A percentile compares a stretch with the other conserved stretches of the same genome.
Evolutionary conservation across 1,284 basidiomycete genomes (phyloP).

Genomic region (Hymenochaete sp.): DNA sequence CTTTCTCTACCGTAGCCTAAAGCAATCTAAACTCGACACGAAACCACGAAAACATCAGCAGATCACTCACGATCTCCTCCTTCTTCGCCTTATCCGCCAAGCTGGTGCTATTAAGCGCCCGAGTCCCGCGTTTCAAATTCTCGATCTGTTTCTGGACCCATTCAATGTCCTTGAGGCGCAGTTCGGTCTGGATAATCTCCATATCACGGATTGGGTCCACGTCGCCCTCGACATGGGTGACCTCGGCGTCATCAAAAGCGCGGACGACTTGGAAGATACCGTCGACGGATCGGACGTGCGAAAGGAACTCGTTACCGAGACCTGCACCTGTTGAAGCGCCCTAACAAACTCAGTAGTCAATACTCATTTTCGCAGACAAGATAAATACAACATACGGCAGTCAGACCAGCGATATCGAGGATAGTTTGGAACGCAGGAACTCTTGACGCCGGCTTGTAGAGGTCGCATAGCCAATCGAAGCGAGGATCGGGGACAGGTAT

Average conservation of each 20-base stretch:
- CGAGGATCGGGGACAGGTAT: conserved; percentile 95
- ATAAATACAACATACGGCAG: conserved; percentile 52
- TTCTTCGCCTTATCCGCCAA: conserved; percentile 94
- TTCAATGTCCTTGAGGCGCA: conserved; percentile 96
- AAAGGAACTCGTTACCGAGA: conserved; percentile 96
- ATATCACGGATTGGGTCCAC: conserved; percentile 95
- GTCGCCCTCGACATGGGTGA: conserved; percentile 98
- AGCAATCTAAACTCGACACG: conserved; percentile 22
- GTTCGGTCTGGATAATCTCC: conserved; percentile 93
- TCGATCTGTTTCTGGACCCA: conserved; percentile 96
- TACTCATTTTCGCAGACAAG: background rate
- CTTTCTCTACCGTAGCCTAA: conserved; percentile 80
- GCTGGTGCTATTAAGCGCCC: conserved; percentile 67
- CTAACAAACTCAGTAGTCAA: conserved; percentile 28
- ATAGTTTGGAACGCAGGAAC: conserved; percentile 95
- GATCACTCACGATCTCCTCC: conserved; percentile 76
- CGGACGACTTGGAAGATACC: conserved; percentile 99
- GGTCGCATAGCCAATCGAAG: conserved; percentile 88
- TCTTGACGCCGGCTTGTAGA: conserved; percentile 85
- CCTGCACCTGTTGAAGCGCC: conserved; percentile 98
- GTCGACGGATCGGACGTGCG: conserved; percentile 96
- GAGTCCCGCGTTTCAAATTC: conserved; percentile 60
- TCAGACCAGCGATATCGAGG: conserved; percentile 98
- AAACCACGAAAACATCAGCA: conserved; percentile 13
- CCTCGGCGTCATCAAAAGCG: conserved; percentile 97